These are phyloP conservation scores for Colletotrichum falcatum DNA, from an alignment of 2,329 filamentous ascomycete species.

Conservation along the genomic window DNA sequence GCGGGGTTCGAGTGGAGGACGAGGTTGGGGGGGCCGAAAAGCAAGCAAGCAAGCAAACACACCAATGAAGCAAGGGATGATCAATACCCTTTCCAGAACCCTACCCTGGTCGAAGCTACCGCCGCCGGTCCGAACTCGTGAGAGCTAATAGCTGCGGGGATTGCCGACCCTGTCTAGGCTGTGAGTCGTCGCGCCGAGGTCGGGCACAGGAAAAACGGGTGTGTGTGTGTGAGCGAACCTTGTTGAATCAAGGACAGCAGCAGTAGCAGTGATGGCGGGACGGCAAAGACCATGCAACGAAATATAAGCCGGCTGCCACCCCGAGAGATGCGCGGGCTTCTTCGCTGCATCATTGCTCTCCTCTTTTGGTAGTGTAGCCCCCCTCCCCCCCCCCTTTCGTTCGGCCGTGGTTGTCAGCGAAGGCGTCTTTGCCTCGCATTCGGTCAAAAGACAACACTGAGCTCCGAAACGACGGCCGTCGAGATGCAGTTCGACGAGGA, in stretches of 20 bases:
- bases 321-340: constrained; percentile 2
- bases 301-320: constrained; percentile 37
- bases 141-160: constrained; percentile 25
- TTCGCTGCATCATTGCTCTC: background rate
- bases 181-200: constrained; percentile 23
- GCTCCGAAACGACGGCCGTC: background rate
- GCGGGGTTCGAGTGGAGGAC: constrained; percentile 33
- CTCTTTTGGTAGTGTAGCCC: background rate
- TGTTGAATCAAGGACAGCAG: background rate
- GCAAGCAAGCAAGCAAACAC: background rate
- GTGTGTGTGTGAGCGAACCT: background rate
- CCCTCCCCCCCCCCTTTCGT: too few relatives aligned
- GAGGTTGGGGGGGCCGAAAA: background rate
- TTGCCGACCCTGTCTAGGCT: constrained; percentile 23
- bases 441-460: background rate
- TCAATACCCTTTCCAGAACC: constrained; percentile 15
- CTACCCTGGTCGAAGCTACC: constrained; percentile 8
- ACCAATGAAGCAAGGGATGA: constrained; percentile 6
- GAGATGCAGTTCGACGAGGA: constrained; percentile 38
- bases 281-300: background rate
- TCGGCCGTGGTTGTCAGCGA: constrained; percentile 1
- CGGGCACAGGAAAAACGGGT: constrained; percentile 1
- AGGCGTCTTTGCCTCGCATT: constrained; percentile 12
- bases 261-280: background rate
- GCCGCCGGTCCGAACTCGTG: constrained; percentile 12